Base-by-base conservation (phyloP, 2,329 filamentous ascomycete genomes). In the Cytospora leucostoma region DNA sequence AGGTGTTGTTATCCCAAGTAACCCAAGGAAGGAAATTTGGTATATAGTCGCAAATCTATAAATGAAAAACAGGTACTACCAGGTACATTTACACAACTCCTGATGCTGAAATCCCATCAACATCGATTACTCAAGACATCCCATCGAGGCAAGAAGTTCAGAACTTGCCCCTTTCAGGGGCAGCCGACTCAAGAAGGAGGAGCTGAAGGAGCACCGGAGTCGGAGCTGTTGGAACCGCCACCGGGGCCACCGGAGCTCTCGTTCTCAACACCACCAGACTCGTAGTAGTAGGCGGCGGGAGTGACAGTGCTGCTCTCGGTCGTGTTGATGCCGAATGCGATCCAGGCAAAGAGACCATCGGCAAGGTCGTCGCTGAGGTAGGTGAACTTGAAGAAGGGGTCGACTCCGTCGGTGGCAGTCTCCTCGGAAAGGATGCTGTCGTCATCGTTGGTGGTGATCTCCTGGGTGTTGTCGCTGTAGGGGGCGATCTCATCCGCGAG, bases 281-380 rank as follows among this genome's bases (percentile, higher is more conserved):
- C 44, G 17, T 66, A 65, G 21, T 65, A 70, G 32, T 62, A 72
- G 0, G 70, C 71, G 19, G 71, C 69, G 10, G 71, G 70, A 56
- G 66, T 71, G 54, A 73, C 64, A 3, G 63, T 47, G 35, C 65
- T 62, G 63, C 63, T 67, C 56, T 65, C 65, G n/a, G 65, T 54
- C 55, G 68, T 68, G 68, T 73, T 68, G 65, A 73, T 67, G 55
- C 71, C 71, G 55, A 73, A 70, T n/a, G 69, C 67, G 62, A 73
- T 70, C 71, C 71, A 73, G 11, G 70, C 70, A 34, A 73, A 71
- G 38, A 73, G 54, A 40, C 71, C 71, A 38, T 72, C 68, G 17
- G 59, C 51, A 11, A 73, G 63, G 33, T 62, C 63, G 49, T 69
- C 66, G 40, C 70, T 69, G 19, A 72, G 66, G 33, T 72, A 56